Evolutionary conservation across 1,284 basidiomycete species (phyloP), one percentile per base, ranked within the genome.

Genomic region (Cryptococcus jaspeensis): DNA sequence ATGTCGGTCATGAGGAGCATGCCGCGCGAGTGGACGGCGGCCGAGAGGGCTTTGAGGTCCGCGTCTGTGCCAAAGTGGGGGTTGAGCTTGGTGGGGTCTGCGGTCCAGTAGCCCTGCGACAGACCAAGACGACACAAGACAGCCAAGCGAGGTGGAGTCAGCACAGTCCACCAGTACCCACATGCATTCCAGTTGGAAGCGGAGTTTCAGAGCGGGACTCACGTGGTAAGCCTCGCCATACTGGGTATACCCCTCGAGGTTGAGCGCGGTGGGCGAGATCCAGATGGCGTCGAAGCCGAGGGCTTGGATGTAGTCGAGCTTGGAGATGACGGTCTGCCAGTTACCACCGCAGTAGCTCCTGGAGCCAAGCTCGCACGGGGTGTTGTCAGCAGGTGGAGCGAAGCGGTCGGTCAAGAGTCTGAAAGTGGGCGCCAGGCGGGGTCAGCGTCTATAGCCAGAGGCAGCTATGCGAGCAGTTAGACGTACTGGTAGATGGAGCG

Each of bases 1-100:
- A 89, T 77, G 67, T 89, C 87, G 55, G 88, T 82, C 88, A 89
- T 89, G 60, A 88, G 79, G 64, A 84, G 84, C 87, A 89, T 89
- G 44, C 81, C 80, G 39, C 86, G 81, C 12, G 77, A 72, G 70
- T 90, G 87, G 13, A 88, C 69, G 46, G 84, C 87, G 15, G 77
- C 74, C 20, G 83, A 82, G 43, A 90, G 81, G 0, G 82, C 82
- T 61, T 86, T 85, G 50, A 90, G 82, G 69, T 89, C 87, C 56
- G 83, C 81, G 0, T 80, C 77, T 3, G 84, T 82, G 15, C 87
- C 87, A 61, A 88, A 89, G 50, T 82, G 82, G 11, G 78, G 74
- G 72, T 89, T 89, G 50, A 87, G 78, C 63, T 83, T 67, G 56
- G 83, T 82, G 11, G 84, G 79, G 69, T 89, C 84, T 53, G 82